Conservation (phyloP, 2,329 filamentous ascomycete species). For the Hymenoscyphus albidus region DNA sequence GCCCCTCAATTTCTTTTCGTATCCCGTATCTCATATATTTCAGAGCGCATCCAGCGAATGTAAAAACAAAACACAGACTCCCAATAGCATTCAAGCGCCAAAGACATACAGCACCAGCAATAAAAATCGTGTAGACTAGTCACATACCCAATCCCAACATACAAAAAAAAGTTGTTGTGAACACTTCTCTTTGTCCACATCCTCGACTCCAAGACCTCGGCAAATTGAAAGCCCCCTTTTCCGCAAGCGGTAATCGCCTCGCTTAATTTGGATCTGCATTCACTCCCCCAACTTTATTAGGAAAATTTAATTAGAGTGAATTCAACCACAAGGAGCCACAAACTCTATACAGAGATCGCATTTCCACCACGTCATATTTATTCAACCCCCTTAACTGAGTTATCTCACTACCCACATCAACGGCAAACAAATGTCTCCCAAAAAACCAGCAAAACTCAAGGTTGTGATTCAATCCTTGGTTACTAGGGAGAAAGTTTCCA, state of each 20-base stretch:
- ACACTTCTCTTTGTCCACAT: neutral
- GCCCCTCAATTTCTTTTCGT: neutral
- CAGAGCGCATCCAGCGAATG: neutral
- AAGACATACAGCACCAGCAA: neutral
- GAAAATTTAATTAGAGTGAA: no score
- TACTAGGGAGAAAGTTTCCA: no score
- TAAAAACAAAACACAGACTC: neutral
- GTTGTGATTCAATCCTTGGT: no score
- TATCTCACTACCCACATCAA: no score
- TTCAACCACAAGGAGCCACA: no score
- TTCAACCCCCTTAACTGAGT: no score
- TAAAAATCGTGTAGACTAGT: no score
- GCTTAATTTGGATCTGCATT: neutral
- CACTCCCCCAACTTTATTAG: neutral
- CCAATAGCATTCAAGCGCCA: neutral
- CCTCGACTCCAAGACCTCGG: neutral
- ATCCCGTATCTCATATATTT: neutral
- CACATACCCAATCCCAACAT: neutral
- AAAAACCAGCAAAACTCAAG: no score
- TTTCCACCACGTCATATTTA: no score
- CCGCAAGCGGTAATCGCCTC: slow-evolving; percentile 1
- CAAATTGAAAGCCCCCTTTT: neutral
- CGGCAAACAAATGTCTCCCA: no score
- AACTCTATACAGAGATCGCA: no score
- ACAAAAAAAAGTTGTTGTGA: neutral